Evolutionary conservation across 2,329 filamentous ascomycete species (phyloP).

Genomic region (Ophiocordyceps unilateralis): DNA sequence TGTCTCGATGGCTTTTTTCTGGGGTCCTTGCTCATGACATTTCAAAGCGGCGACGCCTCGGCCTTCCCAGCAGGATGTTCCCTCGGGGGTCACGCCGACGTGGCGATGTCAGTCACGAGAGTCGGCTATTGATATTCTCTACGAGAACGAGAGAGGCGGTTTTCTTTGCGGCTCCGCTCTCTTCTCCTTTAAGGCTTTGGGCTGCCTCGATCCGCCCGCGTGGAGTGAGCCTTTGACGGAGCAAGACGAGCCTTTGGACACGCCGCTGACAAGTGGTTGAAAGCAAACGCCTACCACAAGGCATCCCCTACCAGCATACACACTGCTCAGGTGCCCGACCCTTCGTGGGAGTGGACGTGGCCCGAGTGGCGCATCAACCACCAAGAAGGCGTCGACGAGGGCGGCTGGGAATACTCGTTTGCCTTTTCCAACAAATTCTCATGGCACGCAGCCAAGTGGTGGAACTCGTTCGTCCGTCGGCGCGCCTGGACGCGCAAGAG

Average conservation of each 20-base stretch:
- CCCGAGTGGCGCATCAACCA: slow-evolving; percentile 47
- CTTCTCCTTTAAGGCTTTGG: slow-evolving; percentile 75
- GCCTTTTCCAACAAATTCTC: slow-evolving; percentile 57
- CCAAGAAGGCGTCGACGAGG: slow-evolving; percentile 64
- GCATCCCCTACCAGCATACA: slow-evolving; percentile 50
- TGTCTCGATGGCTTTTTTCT: background rate
- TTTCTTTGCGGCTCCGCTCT: slow-evolving; percentile 79
- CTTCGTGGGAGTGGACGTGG: slow-evolving; percentile 82
- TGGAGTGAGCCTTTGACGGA: slow-evolving; percentile 38
- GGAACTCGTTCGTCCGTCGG: slow-evolving; percentile 83
- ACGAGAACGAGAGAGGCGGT: slow-evolving; percentile 85
- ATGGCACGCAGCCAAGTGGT: slow-evolving; percentile 89
- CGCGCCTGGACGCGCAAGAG: slow-evolving; percentile 76
- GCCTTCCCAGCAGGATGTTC: background rate
- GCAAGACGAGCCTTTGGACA: background rate
- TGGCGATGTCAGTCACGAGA: slow-evolving; percentile 22
- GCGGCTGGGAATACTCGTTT: slow-evolving; percentile 94
- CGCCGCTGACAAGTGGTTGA: background rate
- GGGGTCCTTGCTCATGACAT: no score
- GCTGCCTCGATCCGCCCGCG: slow-evolving; percentile 67
- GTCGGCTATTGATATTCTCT: slow-evolving; percentile 66
- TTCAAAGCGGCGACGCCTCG: slow-evolving; percentile 14
- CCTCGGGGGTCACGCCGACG: slow-evolving; percentile 17
- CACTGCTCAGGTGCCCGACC: slow-evolving; percentile 85
- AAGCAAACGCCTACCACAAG: slow-evolving; percentile 45